Conservation (phyloP, 2,329 filamentous ascomycete genomes). For the Stemphylium beticola region DNA sequence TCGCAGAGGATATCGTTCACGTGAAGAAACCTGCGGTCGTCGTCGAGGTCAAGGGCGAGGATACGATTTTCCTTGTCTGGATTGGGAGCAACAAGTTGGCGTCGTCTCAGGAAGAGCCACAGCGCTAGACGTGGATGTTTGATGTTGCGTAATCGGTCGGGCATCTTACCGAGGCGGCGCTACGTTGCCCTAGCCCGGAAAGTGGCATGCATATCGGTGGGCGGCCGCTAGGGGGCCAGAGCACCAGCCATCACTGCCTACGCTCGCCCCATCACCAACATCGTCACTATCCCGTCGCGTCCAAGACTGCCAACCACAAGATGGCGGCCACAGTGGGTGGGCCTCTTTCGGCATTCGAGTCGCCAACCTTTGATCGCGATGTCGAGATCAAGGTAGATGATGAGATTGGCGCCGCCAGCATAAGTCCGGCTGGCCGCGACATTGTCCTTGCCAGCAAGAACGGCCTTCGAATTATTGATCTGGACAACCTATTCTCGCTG, state of each 20-base stretch:
- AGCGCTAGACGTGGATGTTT: conserved; percentile 12
- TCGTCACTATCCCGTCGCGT: conserved; percentile 12
- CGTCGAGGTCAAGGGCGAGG: background rate
- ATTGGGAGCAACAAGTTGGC: background rate
- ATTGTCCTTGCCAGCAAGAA: conserved; percentile 85
- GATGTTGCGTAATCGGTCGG: conserved; percentile 11
- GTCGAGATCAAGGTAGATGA: conserved; percentile 82
- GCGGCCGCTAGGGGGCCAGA: conserved; percentile 3
- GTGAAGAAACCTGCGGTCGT: background rate
- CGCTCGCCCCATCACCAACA: conserved; percentile 9
- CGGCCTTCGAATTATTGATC: conserved; percentile 87
- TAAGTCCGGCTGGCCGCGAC: conserved; percentile 89
- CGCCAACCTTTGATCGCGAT: conserved; percentile 84
- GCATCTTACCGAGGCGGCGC: background rate
- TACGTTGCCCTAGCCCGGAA: background rate
- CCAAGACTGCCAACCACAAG: conserved; percentile 10
- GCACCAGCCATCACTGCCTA: background rate
- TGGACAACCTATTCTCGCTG: conserved; percentile 86
- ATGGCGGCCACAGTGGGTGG: conserved; percentile 33
- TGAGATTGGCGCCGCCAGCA: conserved; percentile 83
- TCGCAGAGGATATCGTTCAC: background rate
- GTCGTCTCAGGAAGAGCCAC: conserved; percentile 7
- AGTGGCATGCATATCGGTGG: conserved; percentile 6
- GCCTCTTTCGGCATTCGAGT: conserved; percentile 71
- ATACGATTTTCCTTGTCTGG: conserved; percentile 1